Conservation (phyloP, 2,329 filamentous ascomycete species). For the Orbilia brochopaga region DNA sequence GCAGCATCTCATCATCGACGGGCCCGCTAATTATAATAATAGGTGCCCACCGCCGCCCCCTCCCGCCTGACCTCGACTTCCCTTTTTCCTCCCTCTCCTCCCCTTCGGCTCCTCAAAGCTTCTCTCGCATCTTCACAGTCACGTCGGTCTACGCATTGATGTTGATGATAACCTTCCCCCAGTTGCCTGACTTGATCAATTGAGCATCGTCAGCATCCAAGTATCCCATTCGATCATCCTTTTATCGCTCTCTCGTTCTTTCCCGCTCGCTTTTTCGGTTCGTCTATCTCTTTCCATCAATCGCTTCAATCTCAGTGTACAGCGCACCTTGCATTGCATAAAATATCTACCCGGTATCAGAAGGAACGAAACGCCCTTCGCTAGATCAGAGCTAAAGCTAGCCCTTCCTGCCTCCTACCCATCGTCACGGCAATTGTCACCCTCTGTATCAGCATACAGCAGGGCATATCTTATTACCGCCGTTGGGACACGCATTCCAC, state of each 20-base stretch:
- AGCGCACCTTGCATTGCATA: neutral
- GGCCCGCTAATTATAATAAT: constrained; percentile 1
- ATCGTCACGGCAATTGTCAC: constrained; percentile 5
- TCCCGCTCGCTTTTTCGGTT: constrained; percentile 27
- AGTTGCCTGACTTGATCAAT: too few relatives aligned
- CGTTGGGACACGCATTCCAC: neutral
- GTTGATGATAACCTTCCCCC: constrained; percentile 28
- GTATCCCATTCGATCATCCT: too few relatives aligned
- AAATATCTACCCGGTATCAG: constrained; percentile 4
- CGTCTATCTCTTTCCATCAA: constrained; percentile 50
- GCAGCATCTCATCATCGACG: neutral
- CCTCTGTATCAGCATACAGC: neutral
- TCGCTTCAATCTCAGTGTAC: neutral
- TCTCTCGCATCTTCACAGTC: constrained; percentile 1
- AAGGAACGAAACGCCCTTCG: constrained; percentile 47
- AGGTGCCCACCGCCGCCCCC: constrained; percentile 52
- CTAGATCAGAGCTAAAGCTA: constrained; percentile 8
- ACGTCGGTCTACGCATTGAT: neutral
- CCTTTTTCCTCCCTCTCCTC: constrained; percentile 37
- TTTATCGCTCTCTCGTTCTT: constrained; percentile 51
- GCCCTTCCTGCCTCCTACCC: neutral
- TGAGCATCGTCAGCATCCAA: constrained; percentile 51
- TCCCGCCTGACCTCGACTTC: constrained; percentile 43
- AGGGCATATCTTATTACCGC: neutral
- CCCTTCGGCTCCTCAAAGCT: constrained; percentile 53